Conservation (phyloP, 2,329 filamentous ascomycete genomes). For the Pseudogymnoascus sp. region DNA sequence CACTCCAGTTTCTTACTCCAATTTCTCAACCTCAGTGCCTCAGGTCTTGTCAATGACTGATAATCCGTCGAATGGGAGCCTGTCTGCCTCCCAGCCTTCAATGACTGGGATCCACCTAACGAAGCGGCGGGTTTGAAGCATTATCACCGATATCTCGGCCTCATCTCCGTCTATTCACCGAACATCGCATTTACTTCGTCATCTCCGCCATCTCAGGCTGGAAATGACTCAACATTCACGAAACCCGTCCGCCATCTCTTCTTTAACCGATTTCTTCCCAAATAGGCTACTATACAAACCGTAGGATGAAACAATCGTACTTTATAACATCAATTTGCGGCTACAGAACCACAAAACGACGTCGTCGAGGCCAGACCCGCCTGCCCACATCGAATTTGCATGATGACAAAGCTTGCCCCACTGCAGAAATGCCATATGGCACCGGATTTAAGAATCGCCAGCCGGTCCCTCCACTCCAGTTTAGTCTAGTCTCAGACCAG, state of each 20-base stretch:
- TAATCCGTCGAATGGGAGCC: too few relatives aligned
- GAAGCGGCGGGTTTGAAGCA: background rate
- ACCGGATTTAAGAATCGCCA: slow-evolving; percentile 7
- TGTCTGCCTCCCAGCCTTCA: background rate
- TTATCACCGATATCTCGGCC: background rate
- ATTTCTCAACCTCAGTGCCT: background rate
- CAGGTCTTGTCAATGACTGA: background rate
- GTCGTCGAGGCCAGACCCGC: background rate
- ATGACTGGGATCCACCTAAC: background rate
- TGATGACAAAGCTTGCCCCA: background rate
- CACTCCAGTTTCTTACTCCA: background rate
- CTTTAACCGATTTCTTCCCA: background rate
- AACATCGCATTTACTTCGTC: background rate
- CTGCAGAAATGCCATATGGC: too few relatives aligned
- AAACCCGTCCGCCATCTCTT: background rate
- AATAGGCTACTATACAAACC: background rate
- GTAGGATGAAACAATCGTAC: background rate
- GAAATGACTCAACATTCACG: background rate
- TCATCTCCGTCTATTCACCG: background rate
- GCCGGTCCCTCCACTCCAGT: background rate
- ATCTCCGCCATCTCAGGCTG: background rate
- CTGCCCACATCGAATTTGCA: background rate
- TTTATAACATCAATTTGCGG: background rate
- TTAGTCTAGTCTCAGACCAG: background rate
- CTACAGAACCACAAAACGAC: background rate